A percentile compares a stretch with the other conserved stretches of the same genome.
Evolutionary conservation across 108 stramenopile genomes (phyloP).

Genomic region (Nitzschia palea): DNA sequence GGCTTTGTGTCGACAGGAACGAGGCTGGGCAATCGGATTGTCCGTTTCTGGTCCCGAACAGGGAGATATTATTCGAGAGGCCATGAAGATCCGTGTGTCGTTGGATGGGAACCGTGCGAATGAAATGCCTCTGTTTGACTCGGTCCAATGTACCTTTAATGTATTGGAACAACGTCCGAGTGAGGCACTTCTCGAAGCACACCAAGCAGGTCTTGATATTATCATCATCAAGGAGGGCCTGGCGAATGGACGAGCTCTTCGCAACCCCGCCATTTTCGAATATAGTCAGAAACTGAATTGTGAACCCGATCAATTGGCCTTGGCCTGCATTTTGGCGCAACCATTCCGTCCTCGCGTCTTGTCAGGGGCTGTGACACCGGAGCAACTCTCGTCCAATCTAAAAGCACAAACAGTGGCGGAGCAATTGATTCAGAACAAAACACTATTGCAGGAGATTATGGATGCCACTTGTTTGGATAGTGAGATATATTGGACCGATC

Average conservation of each 20-base stretch:
- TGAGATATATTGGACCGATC: slow-evolving; percentile 66
- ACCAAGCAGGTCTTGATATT: slow-evolving; percentile 61
- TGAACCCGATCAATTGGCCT: slow-evolving; percentile 65
- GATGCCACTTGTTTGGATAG: slow-evolving; percentile 46
- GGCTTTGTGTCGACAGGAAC: slow-evolving; percentile 44
- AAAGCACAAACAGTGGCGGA: slow-evolving; percentile 43
- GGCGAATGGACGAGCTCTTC: slow-evolving; percentile 70
- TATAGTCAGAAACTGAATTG: slow-evolving; percentile 43
- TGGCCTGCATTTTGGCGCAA: slow-evolving; percentile 70
- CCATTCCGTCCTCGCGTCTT: slow-evolving; percentile 71
- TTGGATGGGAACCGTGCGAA: slow-evolving; percentile 7
- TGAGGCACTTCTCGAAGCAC: slow-evolving; percentile 51
- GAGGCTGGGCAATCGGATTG: slow-evolving; percentile 71
- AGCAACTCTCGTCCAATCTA: slow-evolving; percentile 66
- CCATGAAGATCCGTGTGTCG: slow-evolving; percentile 44
- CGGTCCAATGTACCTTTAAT: slow-evolving; percentile 85
- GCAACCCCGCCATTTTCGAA: slow-evolving; percentile 28
- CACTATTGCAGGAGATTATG: slow-evolving; percentile 55
- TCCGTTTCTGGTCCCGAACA: slow-evolving; percentile 70
- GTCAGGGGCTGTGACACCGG: slow-evolving; percentile 68
- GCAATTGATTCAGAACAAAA: slow-evolving; percentile 31
- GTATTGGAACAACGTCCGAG: slow-evolving; percentile 66
- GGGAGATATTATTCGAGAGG: slow-evolving; percentile 54
- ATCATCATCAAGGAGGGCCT: slow-evolving; percentile 85
- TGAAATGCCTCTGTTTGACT: slow-evolving; percentile 58